phyloP scores from a whole-genome alignment of 495 filamentous ascomycete species.

The Xylaria venustula region DNA sequence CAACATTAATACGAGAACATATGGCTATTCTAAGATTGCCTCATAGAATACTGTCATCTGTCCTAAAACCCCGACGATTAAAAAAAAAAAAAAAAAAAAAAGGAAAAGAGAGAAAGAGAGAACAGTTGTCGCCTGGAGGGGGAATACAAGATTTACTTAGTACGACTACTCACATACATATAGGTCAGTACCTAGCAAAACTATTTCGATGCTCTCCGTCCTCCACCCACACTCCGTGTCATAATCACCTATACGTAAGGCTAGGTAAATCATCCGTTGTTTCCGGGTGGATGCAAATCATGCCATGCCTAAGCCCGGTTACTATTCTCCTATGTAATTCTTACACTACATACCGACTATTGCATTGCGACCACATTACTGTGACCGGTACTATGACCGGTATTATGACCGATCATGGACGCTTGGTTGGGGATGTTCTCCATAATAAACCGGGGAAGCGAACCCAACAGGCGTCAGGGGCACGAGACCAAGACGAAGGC shows the following conservation, averaged over 20 bases:
- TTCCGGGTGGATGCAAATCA: background rate
- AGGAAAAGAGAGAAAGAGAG: background rate
- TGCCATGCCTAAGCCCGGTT: background rate
- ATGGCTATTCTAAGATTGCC: too few relatives aligned
- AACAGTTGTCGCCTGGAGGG: too few relatives aligned
- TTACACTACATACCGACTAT: background rate
- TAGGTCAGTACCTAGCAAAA: too few relatives aligned
- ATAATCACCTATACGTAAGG: too few relatives aligned
- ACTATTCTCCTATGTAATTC: conserved; percentile 1
- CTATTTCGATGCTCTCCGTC: too few relatives aligned
- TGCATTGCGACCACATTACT: background rate
- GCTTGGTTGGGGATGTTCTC: background rate
- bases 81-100: background rate
- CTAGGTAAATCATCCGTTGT: background rate
- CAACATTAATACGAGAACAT: too few relatives aligned
- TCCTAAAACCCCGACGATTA: background rate
- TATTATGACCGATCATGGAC: background rate
- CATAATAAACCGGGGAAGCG: background rate
- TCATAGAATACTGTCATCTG: too few relatives aligned
- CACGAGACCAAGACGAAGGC: too few relatives aligned
- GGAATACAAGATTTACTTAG: too few relatives aligned
- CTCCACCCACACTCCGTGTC: background rate
- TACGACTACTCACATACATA: too few relatives aligned
- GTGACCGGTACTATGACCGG: background rate
- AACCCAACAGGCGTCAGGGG: background rate